Evolutionary conservation across 116 monocot species (phyloP), one percentile per base, ranked within the genome.

Genomic region (Iris pallida): DNA sequence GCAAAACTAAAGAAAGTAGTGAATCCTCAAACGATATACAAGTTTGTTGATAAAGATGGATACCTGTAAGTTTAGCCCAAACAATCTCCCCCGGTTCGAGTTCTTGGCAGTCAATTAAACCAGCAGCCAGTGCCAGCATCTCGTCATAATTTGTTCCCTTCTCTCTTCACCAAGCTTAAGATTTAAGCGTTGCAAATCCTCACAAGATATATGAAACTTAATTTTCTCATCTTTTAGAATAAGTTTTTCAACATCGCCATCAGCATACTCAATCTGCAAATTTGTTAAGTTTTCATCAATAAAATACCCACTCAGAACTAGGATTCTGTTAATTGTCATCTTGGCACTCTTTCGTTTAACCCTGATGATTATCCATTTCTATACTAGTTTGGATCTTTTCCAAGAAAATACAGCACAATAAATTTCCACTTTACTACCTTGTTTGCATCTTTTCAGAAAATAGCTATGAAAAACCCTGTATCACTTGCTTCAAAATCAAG

Each of bases 31-130:
- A 45, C 16, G 7, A 68, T 30, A 1, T 46, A 44, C 47, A 43
- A 45, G 15, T 5, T 6, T 53, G 19, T 11, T 40, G 8, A 55
- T 16, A 7, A 64, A 9, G 16, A 53, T 45, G 30, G 44, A 42
- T 85, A 97, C 97, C 97, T 76, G 90, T 82, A 55, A 98, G 77
- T 74, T 98, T 98, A 15, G 90, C 98, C 98, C 98, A 98, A 42
- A 98, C 88, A 83, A 93, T 68, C 79, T 93, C 93, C n/a, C 88
- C 90, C 17, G 83, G 78, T 62, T 90, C 90, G 72, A 85, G 73
- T 61, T 78, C 79, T 71, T 86, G 81, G 56, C 71, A 80, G 16
- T 93, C 90, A 79, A 83, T 78, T 63, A 85, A 88, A 74, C 76
- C 83, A 6, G 73, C 73, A 69, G 93, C 93, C 70, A 98, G 75